Evolutionary conservation across 257 asterid genomes (phyloP).

Genomic region (Schizonepeta tenuifolia): DNA sequence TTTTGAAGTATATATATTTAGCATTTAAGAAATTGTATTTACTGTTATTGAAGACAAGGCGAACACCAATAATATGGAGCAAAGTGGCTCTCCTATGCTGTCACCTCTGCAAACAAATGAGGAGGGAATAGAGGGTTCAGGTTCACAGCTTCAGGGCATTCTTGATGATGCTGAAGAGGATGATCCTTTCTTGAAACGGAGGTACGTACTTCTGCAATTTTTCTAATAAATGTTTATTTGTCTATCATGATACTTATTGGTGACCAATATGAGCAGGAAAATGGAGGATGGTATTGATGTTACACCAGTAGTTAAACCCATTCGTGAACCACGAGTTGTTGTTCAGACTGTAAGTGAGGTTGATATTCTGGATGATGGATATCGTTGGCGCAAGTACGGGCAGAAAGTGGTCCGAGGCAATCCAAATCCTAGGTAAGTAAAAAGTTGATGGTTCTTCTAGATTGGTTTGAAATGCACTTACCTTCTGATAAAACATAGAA

Average conservation of each 20-base stretch:
- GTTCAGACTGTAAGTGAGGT: constrained; percentile 98
- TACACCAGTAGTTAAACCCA: constrained; percentile 82
- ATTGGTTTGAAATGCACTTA: background rate
- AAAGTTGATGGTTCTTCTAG: constrained; percentile 9
- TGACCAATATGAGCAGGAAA: constrained; percentile 60
- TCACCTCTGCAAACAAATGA: constrained; percentile 77
- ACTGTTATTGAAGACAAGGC: constrained; percentile 60
- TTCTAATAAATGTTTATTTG: constrained; percentile 12
- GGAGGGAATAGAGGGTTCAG: constrained; percentile 61
- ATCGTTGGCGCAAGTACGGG: constrained; percentile 98
- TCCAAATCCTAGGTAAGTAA: constrained; percentile 90
- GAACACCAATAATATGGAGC: constrained; percentile 55
- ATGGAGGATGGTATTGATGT: constrained; percentile 75
- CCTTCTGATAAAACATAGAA: constrained; percentile 17
- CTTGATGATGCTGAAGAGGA: constrained; percentile 78
- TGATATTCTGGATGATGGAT: constrained; percentile 95
- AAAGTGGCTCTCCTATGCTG: constrained; percentile 55
- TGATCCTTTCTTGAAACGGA: constrained; percentile 70
- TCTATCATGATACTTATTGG: constrained; percentile 23
- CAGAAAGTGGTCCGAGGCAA: constrained; percentile 98
- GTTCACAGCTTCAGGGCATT: constrained; percentile 52
- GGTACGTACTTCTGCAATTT: constrained; percentile 46
- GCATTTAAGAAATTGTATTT: constrained; percentile 22
- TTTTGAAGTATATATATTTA: constrained; percentile 19
- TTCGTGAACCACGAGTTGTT: constrained; percentile 93